phyloP scores from a whole-genome alignment of 352 stramenopile genomes.

The Pythium dissimile region DNA sequence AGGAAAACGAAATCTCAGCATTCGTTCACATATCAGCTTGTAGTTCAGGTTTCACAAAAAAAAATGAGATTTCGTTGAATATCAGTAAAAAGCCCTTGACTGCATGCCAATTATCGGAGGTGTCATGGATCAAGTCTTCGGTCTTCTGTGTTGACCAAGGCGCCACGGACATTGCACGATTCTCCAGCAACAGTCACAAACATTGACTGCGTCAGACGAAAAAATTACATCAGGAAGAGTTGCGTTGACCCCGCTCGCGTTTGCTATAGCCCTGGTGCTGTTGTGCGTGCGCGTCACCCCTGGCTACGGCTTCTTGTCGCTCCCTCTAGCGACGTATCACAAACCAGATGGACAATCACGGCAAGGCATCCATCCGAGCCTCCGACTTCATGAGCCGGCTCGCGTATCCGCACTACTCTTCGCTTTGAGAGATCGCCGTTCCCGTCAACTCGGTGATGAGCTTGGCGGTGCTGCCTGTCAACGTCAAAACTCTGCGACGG shows the following conservation, averaged over 20 bases:
- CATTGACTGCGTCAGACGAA: too few relatives aligned
- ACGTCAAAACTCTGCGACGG: conserved; percentile 9
- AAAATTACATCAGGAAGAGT: too few relatives aligned
- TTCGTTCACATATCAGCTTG: too few relatives aligned
- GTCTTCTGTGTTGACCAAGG: too few relatives aligned
- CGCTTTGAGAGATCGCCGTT: conserved; percentile 16
- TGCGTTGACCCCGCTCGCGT: background rate
- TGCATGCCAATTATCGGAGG: too few relatives aligned
- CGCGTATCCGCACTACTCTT: conserved; percentile 11
- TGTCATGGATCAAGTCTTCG: too few relatives aligned
- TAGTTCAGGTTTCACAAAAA: too few relatives aligned
- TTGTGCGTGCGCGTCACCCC: background rate
- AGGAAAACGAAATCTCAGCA: too few relatives aligned
- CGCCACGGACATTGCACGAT: too few relatives aligned
- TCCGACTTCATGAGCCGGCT: conserved; percentile 4
- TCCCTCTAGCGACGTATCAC: conserved; percentile 18
- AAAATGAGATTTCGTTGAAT: too few relatives aligned
- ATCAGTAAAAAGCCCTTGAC: too few relatives aligned
- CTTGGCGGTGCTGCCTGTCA: background rate
- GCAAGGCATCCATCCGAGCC: conserved; percentile 18
- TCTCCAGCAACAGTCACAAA: too few relatives aligned
- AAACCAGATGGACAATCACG: conserved; percentile 15
- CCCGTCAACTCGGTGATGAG: conserved; percentile 8
- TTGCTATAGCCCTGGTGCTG: conserved; percentile 21
- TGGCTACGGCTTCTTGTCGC: conserved; percentile 17